Evolutionary conservation across 78 protist genomes (phyloP).

Genomic region (Anaeramoeba ignava): DNA sequence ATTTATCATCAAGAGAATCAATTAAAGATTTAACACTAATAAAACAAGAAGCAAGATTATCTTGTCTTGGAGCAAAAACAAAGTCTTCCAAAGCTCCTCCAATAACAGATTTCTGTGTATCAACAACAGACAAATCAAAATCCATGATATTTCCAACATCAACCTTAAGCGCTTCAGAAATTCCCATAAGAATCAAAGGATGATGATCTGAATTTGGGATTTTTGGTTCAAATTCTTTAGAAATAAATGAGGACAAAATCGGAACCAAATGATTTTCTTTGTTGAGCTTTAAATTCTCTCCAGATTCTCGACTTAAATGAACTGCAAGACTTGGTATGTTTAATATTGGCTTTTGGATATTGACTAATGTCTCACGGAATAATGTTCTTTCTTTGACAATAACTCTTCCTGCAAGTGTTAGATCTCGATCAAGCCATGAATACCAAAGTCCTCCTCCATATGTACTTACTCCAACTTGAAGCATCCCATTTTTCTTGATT

Average conservation of each 20-base stretch:
- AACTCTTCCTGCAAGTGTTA: background rate
- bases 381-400: background rate
- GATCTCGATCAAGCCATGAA: background rate
- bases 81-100: background rate
- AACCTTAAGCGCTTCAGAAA: background rate
- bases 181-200: background rate
- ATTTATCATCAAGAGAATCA: background rate
- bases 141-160: background rate
- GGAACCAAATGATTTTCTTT: background rate
- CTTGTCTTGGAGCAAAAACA: background rate
- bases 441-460: conserved; percentile 5
- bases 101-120: background rate
- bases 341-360: background rate
- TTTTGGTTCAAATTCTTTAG: background rate
- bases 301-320: background rate
- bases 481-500: background rate
- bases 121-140: background rate
- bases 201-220: background rate
- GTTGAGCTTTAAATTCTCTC: background rate
- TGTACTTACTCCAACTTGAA: background rate
- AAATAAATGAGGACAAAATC: background rate
- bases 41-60: background rate
- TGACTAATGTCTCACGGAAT: no score
- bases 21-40: background rate
- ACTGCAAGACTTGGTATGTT: background rate